Evolutionary conservation across 805 yeast genomes (phyloP).

Genomic region (Yamadazyma paraphyllophila): DNA sequence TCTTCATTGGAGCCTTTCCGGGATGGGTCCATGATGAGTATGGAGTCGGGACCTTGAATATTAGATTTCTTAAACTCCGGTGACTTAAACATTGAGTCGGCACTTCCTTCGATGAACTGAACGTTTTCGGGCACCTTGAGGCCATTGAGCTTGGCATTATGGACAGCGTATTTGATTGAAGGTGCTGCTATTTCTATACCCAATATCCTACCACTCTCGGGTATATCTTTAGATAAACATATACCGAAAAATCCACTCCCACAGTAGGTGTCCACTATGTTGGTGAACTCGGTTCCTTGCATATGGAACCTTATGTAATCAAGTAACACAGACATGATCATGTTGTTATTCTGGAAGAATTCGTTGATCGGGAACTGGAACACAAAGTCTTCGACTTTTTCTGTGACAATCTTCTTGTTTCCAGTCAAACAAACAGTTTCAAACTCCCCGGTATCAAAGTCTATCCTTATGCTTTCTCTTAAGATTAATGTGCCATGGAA

Average conservation of each 20-base stretch:
- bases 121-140: slow-evolving; percentile 25
- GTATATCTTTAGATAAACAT: slow-evolving; percentile 25
- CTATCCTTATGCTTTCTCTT: slow-evolving; percentile 32
- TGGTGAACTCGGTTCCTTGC: slow-evolving; percentile 14
- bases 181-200: slow-evolving; percentile 40
- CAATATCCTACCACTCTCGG: slow-evolving; percentile 31
- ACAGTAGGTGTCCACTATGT: slow-evolving; percentile 44
- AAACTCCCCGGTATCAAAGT: slow-evolving; percentile 30
- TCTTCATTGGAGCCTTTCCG: slow-evolving; percentile 38
- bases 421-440: slow-evolving; percentile 24
- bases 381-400: slow-evolving; percentile 30
- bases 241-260: slow-evolving; percentile 48
- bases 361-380: slow-evolving; percentile 40
- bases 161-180: slow-evolving; percentile 35
- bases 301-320: slow-evolving; percentile 28
- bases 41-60: slow-evolving; percentile 30
- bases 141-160: slow-evolving; percentile 40
- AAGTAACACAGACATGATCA: slow-evolving; percentile 34
- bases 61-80: slow-evolving; percentile 21
- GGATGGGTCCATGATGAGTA: slow-evolving; percentile 46
- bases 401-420: slow-evolving; percentile 30
- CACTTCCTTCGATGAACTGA: slow-evolving; percentile 36
- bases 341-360: slow-evolving; percentile 42
- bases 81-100: slow-evolving; percentile 34
- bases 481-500: slow-evolving; percentile 20